A percentile compares a stretch with the other conserved stretches of the same genome.
Evolutionary conservation across 139 green algal species (phyloP).

Genomic region (Nannochloris sp.): DNA sequence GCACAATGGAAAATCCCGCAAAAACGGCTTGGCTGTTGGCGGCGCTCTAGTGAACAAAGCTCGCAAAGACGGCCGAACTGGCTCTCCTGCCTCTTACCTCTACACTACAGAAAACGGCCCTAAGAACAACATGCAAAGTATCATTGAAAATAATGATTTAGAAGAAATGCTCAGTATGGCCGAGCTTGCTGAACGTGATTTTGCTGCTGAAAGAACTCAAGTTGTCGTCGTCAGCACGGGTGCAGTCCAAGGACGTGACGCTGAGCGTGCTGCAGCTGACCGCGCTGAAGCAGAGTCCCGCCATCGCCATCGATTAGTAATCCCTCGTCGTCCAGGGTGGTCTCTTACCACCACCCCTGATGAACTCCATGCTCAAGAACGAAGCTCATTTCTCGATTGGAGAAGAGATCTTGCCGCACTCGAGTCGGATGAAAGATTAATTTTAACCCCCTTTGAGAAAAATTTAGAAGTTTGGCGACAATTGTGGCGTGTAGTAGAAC

Average conservation of each 20-base stretch:
- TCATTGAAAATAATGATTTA: slow-evolving; percentile 85
- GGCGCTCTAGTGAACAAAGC: slow-evolving; percentile 44
- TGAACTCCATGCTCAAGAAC: slow-evolving; percentile 74
- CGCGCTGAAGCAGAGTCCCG: slow-evolving; percentile 25
- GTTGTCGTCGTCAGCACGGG: slow-evolving; percentile 59
- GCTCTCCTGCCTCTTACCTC: slow-evolving; percentile 6
- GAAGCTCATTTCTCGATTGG: slow-evolving; percentile 82
- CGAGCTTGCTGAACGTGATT: slow-evolving; percentile 53
- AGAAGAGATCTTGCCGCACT: slow-evolving; percentile 65
- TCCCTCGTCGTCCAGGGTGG: slow-evolving; percentile 83
- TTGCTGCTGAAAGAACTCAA: slow-evolving; percentile 67
- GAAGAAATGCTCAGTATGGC: slow-evolving; percentile 91
- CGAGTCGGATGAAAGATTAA: slow-evolving; percentile 81
- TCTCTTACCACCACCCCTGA: slow-evolving; percentile 54
- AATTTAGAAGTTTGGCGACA: slow-evolving; percentile 99
- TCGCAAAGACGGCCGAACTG: slow-evolving; percentile 31
- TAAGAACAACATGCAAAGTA: slow-evolving; percentile 61
- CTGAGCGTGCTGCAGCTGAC: slow-evolving; percentile 44
- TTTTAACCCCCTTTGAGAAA: slow-evolving; percentile 98
- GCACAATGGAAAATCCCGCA: slow-evolving; percentile 78
- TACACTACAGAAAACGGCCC: slow-evolving; percentile 23
- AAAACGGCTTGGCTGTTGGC: slow-evolving; percentile 51
- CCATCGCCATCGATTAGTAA: slow-evolving; percentile 31
- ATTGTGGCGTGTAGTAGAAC: slow-evolving; percentile 96
- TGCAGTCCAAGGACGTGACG: slow-evolving; percentile 23